Conservation (phyloP, 2,329 filamentous ascomycete species). For the Plectosphaerella sp. region DNA sequence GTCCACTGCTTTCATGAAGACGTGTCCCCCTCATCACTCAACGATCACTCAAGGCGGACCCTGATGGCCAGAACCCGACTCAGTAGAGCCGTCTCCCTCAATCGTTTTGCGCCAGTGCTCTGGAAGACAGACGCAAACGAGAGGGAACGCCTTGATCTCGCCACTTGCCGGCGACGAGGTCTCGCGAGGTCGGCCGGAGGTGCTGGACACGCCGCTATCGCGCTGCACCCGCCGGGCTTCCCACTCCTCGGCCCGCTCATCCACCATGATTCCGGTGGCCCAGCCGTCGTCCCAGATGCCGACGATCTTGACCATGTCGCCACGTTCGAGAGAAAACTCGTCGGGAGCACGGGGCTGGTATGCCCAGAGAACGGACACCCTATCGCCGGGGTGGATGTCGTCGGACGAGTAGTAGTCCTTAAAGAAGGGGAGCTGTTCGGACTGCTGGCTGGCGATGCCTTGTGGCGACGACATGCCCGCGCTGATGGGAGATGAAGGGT, state of each 20-base stretch:
- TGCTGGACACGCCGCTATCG: slow-evolving; percentile 89
- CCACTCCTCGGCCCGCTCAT: slow-evolving; percentile 85
- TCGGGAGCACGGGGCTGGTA: slow-evolving; percentile 92
- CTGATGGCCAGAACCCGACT: slow-evolving; percentile 48
- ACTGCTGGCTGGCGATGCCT: slow-evolving; percentile 81
- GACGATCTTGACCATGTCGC: slow-evolving; percentile 96
- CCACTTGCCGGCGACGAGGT: slow-evolving; percentile 62
- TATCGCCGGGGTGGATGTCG: slow-evolving; percentile 87
- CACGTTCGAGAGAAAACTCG: slow-evolving; percentile 88
- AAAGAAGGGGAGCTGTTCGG: slow-evolving; percentile 93
- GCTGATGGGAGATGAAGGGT: slow-evolving; percentile 70
- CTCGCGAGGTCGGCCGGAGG: slow-evolving; percentile 56
- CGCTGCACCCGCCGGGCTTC: slow-evolving; percentile 72
- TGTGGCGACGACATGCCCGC: slow-evolving; percentile 79
- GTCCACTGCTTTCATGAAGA: slow-evolving; percentile 13
- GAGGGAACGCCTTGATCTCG: slow-evolving; percentile 95
- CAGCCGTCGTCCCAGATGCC: slow-evolving; percentile 99
- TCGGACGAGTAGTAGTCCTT: slow-evolving; percentile 99
- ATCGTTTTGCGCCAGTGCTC: slow-evolving; percentile 97
- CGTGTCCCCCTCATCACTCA: slow-evolving; percentile 14
- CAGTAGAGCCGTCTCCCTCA: slow-evolving; percentile 75
- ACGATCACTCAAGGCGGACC: slow-evolving; percentile 14
- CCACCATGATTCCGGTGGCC: slow-evolving; percentile 85
- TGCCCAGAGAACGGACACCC: slow-evolving; percentile 89
- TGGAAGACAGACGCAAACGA: slow-evolving; percentile 92